These are phyloP conservation scores for Zygotorulaspora chibaensis DNA, from an alignment of 805 yeast genomes.

Conservation along the genomic window DNA sequence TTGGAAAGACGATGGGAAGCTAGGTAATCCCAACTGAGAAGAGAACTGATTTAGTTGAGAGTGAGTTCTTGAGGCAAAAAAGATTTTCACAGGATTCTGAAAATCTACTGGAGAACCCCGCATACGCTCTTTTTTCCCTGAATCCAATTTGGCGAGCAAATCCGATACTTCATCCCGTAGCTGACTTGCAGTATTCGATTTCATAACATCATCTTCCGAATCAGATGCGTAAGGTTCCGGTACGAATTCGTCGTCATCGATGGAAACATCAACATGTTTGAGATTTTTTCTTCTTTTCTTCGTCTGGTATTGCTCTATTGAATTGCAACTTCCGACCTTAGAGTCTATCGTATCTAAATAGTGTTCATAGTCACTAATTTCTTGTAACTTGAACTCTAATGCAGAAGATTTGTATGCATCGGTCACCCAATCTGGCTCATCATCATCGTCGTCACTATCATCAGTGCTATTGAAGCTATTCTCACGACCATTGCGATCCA, in stretches of 20 bases:
- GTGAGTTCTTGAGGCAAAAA: constrained; percentile 82
- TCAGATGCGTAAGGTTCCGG: constrained; percentile 22
- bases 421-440: constrained; percentile 70
- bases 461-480: constrained; percentile 23
- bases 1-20: constrained; percentile 57
- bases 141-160: constrained; percentile 43
- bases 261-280: constrained; percentile 26
- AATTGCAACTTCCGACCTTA: background rate
- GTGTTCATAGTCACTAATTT: constrained; percentile 35
- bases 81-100: constrained; percentile 45
- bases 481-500: constrained; percentile 13
- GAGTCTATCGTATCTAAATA: constrained; percentile 33
- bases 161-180: constrained; percentile 41
- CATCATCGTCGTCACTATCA: constrained; percentile 43
- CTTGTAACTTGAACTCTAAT: constrained; percentile 21
- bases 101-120: constrained; percentile 17
- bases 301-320: too few species aligned
- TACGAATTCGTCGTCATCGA: constrained; percentile 28
- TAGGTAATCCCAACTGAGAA: constrained; percentile 58
- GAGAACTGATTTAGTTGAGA: constrained; percentile 83
- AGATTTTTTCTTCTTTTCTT: constrained; percentile 19
- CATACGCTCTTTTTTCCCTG: constrained; percentile 18
- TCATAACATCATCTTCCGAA: constrained; percentile 32
- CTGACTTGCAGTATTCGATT: constrained; percentile 27
- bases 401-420: constrained; percentile 35